These are phyloP conservation scores for Senna tora DNA, from an alignment of 306 rosid species.

Conservation along the genomic window DNA sequence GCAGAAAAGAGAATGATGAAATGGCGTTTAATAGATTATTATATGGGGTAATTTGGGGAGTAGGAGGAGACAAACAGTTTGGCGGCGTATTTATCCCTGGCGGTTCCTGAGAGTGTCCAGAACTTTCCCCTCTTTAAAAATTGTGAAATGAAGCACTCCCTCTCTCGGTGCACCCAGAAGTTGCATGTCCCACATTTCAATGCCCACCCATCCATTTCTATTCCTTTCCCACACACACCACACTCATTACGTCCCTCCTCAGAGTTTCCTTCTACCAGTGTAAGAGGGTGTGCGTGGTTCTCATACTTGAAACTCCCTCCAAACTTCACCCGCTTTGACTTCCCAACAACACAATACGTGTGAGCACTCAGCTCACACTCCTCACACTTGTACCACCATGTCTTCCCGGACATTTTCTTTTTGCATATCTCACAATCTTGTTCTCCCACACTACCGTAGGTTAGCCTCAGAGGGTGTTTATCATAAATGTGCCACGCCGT, in stretches of 20 bases:
- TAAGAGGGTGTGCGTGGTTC: slow-evolving; percentile 8
- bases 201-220: background rate
- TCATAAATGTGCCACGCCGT: slow-evolving; percentile 26
- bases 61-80: background rate
- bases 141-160: slow-evolving; percentile 12
- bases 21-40: no score
- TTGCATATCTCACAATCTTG: slow-evolving; percentile 32
- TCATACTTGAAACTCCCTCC: slow-evolving; percentile 19
- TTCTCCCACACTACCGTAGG: slow-evolving; percentile 5
- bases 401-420: background rate
- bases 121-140: background rate
- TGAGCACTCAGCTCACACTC: slow-evolving; percentile 22
- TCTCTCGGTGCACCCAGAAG: slow-evolving; percentile 14
- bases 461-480: slow-evolving; percentile 34
- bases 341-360: background rate
- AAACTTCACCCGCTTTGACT: slow-evolving; percentile 17
- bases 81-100: background rate
- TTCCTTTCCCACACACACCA: slow-evolving; percentile 1
- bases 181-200: slow-evolving; percentile 21
- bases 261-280: background rate
- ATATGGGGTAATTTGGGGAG: no score
- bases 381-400: slow-evolving; percentile 37
- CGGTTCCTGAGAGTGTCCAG: background rate
- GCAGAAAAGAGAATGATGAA: no score
- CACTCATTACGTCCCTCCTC: background rate